Conservation (phyloP, 331 rosid species). For the Phaseolus coccineus region DNA sequence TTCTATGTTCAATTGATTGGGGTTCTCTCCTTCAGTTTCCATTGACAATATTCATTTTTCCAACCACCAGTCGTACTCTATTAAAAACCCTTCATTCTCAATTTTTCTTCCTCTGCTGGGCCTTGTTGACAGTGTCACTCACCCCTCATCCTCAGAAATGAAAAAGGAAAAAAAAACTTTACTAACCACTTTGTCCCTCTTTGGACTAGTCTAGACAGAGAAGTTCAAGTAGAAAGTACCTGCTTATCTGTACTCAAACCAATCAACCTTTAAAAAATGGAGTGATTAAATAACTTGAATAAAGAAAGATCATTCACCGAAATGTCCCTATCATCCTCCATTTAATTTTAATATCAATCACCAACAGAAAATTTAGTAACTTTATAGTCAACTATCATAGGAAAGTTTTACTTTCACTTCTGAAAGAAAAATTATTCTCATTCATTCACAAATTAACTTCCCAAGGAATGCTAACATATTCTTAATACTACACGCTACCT, state of each 20-base stretch:
- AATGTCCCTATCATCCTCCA: too few species aligned
- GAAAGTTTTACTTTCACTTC: neutral
- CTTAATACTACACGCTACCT: neutral
- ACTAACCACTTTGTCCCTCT: too few species aligned
- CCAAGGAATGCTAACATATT: neutral
- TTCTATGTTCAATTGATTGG: neutral
- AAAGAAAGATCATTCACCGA: too few species aligned
- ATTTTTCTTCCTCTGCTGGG: neutral
- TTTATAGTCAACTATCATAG: neutral
- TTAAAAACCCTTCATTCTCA: neutral
- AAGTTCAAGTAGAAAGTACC: too few species aligned
- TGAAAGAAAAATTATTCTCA: neutral
- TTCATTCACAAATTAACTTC: neutral
- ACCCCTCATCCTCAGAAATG: too few species aligned
- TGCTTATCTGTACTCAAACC: too few species aligned
- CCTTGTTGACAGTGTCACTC: neutral
- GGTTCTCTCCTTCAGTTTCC: neutral
- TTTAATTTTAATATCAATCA: neutral
- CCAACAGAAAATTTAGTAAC: neutral
- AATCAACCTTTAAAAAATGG: too few species aligned
- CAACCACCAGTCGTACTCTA: neutral
- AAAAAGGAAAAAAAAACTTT: too few species aligned
- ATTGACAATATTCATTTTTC: neutral
- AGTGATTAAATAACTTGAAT: too few species aligned
- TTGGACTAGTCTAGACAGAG: too few species aligned